Percentiles rank a stretch among this genome's conserved stretches.
Evolutionary conservation across 2,329 filamentous ascomycete genomes (phyloP).

Genomic region (Pleurostoma richardsiae): DNA sequence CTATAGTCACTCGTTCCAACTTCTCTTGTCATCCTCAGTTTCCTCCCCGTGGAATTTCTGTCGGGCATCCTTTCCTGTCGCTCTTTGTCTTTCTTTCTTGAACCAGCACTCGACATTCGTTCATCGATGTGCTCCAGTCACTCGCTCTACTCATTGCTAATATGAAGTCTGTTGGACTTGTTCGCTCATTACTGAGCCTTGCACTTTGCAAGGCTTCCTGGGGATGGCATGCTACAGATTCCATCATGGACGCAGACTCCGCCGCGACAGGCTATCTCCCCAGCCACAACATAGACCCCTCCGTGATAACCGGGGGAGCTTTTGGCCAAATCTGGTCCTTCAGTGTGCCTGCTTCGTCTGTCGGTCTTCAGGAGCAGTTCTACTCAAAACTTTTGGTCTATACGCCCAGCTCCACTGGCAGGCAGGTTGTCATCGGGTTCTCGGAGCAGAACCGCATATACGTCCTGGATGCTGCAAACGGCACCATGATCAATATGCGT

Average conservation of each 20-base stretch:
- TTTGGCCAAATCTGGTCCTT: slow-evolving; percentile 19
- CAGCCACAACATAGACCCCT: slow-evolving; percentile 31
- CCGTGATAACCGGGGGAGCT: slow-evolving; percentile 22
- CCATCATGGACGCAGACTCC: slow-evolving; percentile 6
- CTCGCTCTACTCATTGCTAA: too few species aligned
- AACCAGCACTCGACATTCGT: too few species aligned
- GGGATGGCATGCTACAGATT: slow-evolving; percentile 5
- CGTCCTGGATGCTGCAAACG: slow-evolving; percentile 50
- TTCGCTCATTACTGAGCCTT: too few species aligned
- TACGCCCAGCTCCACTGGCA: slow-evolving; percentile 37
- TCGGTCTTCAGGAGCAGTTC: slow-evolving; percentile 22
- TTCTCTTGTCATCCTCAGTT: too few species aligned
- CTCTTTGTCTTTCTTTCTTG: too few species aligned
- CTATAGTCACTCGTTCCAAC: too few species aligned
- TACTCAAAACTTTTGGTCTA: slow-evolving; percentile 43
- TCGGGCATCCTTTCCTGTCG: too few species aligned
- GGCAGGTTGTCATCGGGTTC: slow-evolving; percentile 47
- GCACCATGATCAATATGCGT: slow-evolving; percentile 38
- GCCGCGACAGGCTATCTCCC: slow-evolving; percentile 21
- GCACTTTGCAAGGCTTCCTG: background rate
- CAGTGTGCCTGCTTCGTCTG: slow-evolving; percentile 14
- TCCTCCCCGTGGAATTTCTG: too few species aligned
- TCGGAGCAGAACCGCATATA: slow-evolving; percentile 55
- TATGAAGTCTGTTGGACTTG: too few species aligned
- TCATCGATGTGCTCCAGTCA: too few species aligned